Percentiles rank a stretch among this genome's conserved stretches.
Conservation (phyloP, 2,329 filamentous ascomycete species). For the Hypoxylon sp. region DNA sequence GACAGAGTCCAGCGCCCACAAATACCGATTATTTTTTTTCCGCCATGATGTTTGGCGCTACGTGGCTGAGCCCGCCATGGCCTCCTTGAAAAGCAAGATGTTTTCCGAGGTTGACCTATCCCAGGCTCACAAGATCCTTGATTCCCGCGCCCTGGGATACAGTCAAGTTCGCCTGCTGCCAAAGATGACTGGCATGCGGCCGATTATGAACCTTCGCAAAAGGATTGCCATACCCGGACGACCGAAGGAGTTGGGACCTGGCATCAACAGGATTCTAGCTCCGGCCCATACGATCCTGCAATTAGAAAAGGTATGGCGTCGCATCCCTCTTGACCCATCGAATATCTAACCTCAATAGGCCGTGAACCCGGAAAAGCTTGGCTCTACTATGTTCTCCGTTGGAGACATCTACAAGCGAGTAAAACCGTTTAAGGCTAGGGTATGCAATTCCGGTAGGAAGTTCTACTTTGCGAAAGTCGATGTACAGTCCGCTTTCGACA, state of each 20-base stretch:
- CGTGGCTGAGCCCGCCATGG: conserved; percentile 78
- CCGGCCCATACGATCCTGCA: conserved; percentile 83
- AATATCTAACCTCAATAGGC: conserved; percentile 49
- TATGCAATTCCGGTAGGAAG: conserved; percentile 55
- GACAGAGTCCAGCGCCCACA: conserved; percentile 86
- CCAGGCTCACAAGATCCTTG: conserved; percentile 68
- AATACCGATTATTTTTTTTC: conserved; percentile 90
- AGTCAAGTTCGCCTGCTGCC: conserved; percentile 85
- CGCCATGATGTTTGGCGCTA: conserved; percentile 91
- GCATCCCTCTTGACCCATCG: neutral
- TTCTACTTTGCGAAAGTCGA: conserved; percentile 95
- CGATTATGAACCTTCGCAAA: conserved; percentile 87
- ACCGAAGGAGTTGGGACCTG: conserved; percentile 52
- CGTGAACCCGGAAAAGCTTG: conserved; percentile 70
- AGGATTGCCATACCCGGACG: conserved; percentile 63
- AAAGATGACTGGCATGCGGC: conserved; percentile 79
- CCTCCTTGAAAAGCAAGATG: conserved; percentile 74
- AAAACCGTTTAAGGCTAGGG: conserved; percentile 71
- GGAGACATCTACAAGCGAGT: conserved; percentile 82
- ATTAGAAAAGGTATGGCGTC: conserved; percentile 74
- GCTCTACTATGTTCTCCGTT: conserved; percentile 83
- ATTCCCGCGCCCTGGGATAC: conserved; percentile 75
- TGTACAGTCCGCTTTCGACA: conserved; percentile 93
- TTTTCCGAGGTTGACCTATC: conserved; percentile 79
- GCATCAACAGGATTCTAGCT: conserved; percentile 69